Evolutionary conservation across 2,329 filamentous ascomycete genomes (phyloP), one percentile per base, ranked within the genome.

Genomic region (Colletotrichum theobromicola): DNA sequence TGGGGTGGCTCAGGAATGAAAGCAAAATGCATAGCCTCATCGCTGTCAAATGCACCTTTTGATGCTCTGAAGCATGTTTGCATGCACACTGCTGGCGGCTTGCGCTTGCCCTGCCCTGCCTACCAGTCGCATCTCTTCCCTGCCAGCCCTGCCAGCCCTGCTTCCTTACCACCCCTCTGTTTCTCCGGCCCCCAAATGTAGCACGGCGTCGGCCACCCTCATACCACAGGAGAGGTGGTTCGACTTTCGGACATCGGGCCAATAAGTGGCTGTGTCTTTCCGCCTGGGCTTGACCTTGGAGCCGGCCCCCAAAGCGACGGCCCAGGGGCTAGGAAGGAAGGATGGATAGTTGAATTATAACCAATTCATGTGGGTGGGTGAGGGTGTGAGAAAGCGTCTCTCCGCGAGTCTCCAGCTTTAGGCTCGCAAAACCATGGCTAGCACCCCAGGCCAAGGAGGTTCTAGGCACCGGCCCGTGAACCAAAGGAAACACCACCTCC

Each of bases 1-100:
- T 21, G 18, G 58, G 26, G 30, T 28, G 58, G 60, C 16, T 18
- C n/a, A 21, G 34, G 32, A 50, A 61, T 28, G 42, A 50, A 34
- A 71, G 50, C 18, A 53, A 71, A 60, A 24, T 55, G 71, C 61
- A 71, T 71, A 21, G 50, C 61, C 67, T 35, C 37, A 42, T 71
- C 35, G 57, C 32, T 50, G 65, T 65, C 26, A 9, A 58, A 57
- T 26, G 15, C 53, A 24, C 26, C 10, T 60, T 57, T 12, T 18
- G n/a, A 53, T 26, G n/a, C n/a, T n/a, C 28, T 10, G 21, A 37
- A 24, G 16, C 16, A 67, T 26, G 24, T 46, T 24, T 37, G 24
- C 50, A 53, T 15, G 37, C 50, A 28, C 26, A 21, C 42, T 50
- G n/a, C 42, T 50, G 42, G 24, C 42, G n/a, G 42, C n/a, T 50